phyloP scores from a whole-genome alignment of 1,284 basidiomycete species.

The Cryptococcus hybrid region DNA sequence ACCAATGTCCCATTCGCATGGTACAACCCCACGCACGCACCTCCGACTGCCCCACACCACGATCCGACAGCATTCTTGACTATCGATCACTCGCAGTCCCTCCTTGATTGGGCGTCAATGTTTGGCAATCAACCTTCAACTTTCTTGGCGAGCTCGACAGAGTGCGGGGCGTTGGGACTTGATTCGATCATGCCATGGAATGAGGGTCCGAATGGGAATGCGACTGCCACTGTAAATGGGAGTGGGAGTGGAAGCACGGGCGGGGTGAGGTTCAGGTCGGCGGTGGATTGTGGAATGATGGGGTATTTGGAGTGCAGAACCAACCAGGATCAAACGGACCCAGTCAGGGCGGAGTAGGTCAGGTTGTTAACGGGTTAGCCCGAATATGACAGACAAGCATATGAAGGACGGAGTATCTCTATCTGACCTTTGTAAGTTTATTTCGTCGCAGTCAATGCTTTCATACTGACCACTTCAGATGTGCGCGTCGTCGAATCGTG shows the following conservation, averaged over 20 bases:
- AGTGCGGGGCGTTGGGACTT: constrained; percentile 14
- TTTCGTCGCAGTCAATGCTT: not conserved
- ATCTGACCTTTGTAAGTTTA: constrained; percentile 25
- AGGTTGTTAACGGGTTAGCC: no score
- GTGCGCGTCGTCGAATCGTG: constrained; percentile 33
- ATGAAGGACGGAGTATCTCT: constrained; percentile 29
- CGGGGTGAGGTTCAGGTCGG: constrained; percentile 12
- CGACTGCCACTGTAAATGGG: not conserved
- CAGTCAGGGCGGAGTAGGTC: no score
- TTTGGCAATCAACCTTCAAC: not conserved
- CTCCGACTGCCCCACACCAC: not conserved
- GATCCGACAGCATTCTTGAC: not conserved
- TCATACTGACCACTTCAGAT: constrained; percentile 9
- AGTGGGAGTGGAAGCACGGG: not conserved
- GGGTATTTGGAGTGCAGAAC: no score
- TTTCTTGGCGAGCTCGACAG: constrained; percentile 10
- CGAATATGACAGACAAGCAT: constrained; percentile 10
- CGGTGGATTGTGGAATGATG: no score
- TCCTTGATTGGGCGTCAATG: not conserved
- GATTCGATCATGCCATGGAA: constrained; percentile 13
- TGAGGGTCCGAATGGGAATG: not conserved
- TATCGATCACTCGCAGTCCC: not conserved
- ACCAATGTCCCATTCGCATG: not conserved
- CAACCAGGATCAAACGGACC: no score
- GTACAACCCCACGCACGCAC: not conserved